phyloP scores from a whole-genome alignment of 257 asterid genomes.

The Plantago ovata region DNA sequence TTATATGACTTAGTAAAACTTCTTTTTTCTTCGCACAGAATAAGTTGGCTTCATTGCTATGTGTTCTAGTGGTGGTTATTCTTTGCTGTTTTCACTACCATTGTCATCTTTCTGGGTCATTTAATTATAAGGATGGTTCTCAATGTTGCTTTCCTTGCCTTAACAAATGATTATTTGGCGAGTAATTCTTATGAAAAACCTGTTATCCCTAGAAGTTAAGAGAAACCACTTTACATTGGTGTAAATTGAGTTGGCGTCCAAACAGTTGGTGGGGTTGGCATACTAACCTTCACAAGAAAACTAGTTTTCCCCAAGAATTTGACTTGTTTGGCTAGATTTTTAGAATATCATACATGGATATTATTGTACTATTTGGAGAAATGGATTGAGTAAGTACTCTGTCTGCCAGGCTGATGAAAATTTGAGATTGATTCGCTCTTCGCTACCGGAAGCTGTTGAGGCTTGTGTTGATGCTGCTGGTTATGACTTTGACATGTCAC shows the following conservation, averaged over 20 bases:
- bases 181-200: no score
- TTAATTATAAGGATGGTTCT: conserved; percentile 12
- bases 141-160: background rate
- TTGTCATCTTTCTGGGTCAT: conserved; percentile 13
- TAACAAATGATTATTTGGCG: conserved; percentile 1
- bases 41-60: conserved; percentile 4
- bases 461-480: conserved; percentile 96
- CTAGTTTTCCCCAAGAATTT: no score
- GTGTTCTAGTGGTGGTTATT: background rate
- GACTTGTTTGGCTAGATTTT: no score
- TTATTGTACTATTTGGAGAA: background rate
- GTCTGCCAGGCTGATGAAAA: conserved; percentile 90
- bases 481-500: conserved; percentile 79
- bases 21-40: conserved; percentile 2
- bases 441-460: conserved; percentile 90
- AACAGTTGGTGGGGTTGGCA: no score
- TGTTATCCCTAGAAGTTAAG: no score
- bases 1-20: background rate
- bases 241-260: no score
- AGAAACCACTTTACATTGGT: no score
- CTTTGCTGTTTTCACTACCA: no score
- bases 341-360: background rate
- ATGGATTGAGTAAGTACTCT: conserved; percentile 15
- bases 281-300: no score
- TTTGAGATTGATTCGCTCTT: conserved; percentile 81